phyloP scores from a whole-genome alignment of 129 eudicot genomes.

The Pulicaria dysenterica region DNA sequence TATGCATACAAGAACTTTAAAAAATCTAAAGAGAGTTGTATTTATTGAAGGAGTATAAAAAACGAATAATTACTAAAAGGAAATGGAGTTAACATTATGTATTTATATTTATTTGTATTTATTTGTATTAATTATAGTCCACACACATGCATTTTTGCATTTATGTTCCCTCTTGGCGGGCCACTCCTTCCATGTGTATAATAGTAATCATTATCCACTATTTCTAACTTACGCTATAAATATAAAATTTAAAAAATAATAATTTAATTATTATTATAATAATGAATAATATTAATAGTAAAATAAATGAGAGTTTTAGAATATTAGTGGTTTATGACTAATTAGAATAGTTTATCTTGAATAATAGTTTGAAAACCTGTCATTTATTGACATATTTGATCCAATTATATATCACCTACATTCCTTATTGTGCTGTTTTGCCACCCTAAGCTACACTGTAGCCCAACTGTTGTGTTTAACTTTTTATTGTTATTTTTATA shows the following conservation, averaged over 20 bases:
- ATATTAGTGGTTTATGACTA: no score
- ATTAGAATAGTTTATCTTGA: not conserved
- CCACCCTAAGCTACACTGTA: constrained; percentile 16
- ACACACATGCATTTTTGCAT: constrained; percentile 34
- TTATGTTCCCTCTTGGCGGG: constrained; percentile 36
- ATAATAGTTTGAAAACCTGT: not conserved
- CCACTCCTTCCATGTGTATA: constrained; percentile 27
- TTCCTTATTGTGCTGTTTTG: constrained; percentile 18
- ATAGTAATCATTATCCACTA: constrained; percentile 26
- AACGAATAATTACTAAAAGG: not conserved
- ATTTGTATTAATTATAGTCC: constrained; percentile 26
- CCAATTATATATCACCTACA: not conserved
- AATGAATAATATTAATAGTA: no score
- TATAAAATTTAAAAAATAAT: no score
- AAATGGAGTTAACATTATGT: constrained; percentile 3
- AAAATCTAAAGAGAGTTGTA: constrained; percentile 5
- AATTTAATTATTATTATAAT: no score
- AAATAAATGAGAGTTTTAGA: no score
- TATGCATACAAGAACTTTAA: no score
- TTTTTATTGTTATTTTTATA: not conserved
- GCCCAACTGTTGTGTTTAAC: not conserved
- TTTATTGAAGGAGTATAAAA: not conserved
- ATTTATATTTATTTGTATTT: not conserved
- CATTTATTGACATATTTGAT: not conserved
- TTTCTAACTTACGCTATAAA: not conserved